These are phyloP conservation scores for Xylogone sp. DNA, from an alignment of 2,329 filamentous ascomycete species.

Conservation along the genomic window DNA sequence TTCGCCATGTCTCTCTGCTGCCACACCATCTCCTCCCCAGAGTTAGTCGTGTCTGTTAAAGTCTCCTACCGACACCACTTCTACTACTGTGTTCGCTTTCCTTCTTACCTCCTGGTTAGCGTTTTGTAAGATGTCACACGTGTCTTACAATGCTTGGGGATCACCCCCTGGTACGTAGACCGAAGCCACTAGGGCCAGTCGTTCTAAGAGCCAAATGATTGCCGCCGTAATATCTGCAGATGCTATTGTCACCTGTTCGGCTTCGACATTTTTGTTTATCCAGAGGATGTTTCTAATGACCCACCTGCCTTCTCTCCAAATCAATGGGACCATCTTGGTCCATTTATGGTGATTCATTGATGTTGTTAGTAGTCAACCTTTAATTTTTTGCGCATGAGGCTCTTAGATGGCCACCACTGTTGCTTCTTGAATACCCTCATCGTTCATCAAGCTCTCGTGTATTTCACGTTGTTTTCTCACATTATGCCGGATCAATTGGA, in stretches of 20 bases:
- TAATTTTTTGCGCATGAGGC: conserved; percentile 2
- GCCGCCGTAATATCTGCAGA: conserved; percentile 21
- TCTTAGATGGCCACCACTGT: conserved; percentile 8
- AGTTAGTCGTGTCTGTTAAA: conserved; percentile 25
- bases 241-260: conserved; percentile 15
- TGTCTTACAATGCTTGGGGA: conserved; percentile 11
- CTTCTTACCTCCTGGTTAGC: conserved; percentile 16
- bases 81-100: conserved; percentile 12
- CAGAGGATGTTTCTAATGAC: conserved; percentile 24
- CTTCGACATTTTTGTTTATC: conserved; percentile 23
- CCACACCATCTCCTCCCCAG: conserved; percentile 26
- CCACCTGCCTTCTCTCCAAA: conserved; percentile 16
- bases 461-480: conserved; percentile 1
- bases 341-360: conserved; percentile 8
- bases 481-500: too few relatives aligned
- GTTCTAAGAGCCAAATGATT: conserved; percentile 19
- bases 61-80: conserved; percentile 20
- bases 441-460: conserved; percentile 12
- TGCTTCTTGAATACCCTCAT: conserved; percentile 5
- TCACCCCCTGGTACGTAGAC: conserved; percentile 21
- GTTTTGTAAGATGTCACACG: conserved; percentile 15
- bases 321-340: conserved; percentile 8
- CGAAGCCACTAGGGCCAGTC: conserved; percentile 20
- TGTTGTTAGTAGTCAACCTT: conserved; percentile 3
- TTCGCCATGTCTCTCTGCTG: conserved; percentile 30